Evolutionary conservation across 768 basidiomycete species (phyloP).

Genomic region (Kwoniella mangroviensis): DNA sequence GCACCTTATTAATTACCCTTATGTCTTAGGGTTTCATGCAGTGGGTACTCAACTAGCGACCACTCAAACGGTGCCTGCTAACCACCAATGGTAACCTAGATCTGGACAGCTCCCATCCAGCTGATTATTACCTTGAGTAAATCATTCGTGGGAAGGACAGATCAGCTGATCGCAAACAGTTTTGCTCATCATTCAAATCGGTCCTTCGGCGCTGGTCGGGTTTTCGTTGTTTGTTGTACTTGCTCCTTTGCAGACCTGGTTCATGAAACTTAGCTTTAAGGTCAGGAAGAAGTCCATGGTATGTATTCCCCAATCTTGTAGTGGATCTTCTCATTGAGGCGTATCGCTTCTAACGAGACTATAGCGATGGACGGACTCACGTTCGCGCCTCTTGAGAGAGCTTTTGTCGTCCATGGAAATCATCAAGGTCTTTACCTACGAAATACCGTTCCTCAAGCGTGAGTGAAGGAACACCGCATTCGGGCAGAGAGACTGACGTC

Average conservation of each 20-base stretch:
- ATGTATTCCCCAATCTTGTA: not conserved
- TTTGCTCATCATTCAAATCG: constrained; percentile 60
- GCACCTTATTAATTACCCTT: not conserved
- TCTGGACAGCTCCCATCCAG: constrained; percentile 74
- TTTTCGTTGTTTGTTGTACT: constrained; percentile 70
- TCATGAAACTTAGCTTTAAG: constrained; percentile 67
- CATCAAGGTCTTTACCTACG: constrained; percentile 79
- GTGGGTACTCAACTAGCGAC: constrained; percentile 33
- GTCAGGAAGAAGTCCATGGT: constrained; percentile 64
- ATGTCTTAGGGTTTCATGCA: constrained; percentile 61
- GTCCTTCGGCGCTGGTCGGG: constrained; percentile 72
- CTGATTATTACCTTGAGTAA: constrained; percentile 64
- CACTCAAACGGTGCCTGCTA: not conserved
- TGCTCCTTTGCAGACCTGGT: constrained; percentile 68
- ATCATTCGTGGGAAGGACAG: constrained; percentile 19
- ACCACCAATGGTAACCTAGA: constrained; percentile 51
- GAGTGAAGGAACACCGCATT: constrained; percentile 37
- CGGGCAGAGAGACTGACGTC: not conserved
- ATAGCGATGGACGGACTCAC: constrained; percentile 66
- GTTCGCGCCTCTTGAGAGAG: constrained; percentile 70
- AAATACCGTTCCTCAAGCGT: constrained; percentile 71
- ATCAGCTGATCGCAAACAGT: constrained; percentile 5
- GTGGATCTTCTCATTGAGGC: not conserved
- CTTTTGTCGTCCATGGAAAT: constrained; percentile 70
- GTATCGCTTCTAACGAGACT: not conserved